Conservation (phyloP, 805 yeast species). For the Brettanomyces naardenensis region DNA sequence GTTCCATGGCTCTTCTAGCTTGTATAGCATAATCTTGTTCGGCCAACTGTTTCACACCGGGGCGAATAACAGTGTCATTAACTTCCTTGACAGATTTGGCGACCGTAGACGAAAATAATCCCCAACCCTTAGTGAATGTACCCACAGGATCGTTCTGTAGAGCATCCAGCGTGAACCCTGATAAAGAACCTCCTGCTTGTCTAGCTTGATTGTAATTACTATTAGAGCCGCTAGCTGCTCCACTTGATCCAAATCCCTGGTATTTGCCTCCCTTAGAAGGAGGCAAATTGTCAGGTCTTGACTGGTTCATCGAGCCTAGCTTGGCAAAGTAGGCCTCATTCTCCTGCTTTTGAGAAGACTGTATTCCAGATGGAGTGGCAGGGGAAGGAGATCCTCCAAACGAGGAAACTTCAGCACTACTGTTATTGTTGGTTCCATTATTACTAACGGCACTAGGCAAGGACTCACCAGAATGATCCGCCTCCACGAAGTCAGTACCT, state of each 20-base stretch:
- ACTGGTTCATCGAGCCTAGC: slow-evolving; percentile 64
- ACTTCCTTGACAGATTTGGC: slow-evolving; percentile 80
- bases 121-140: slow-evolving; percentile 92
- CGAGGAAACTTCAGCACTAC: not conserved
- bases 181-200: slow-evolving; percentile 32
- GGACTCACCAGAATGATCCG: slow-evolving; percentile 45
- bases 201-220: slow-evolving; percentile 4
- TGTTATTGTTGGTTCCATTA: not conserved
- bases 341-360: slow-evolving; percentile 33
- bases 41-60: slow-evolving; percentile 75
- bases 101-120: slow-evolving; percentile 79
- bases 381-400: slow-evolving; percentile 3
- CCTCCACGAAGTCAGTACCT: slow-evolving; percentile 61
- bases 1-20: slow-evolving; percentile 89
- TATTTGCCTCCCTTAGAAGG: slow-evolving; percentile 94
- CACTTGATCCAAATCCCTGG: slow-evolving; percentile 84
- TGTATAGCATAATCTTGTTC: slow-evolving; percentile 74
- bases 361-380: not conserved
- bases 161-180: slow-evolving; percentile 57
- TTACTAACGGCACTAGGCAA: slow-evolving; percentile 26
- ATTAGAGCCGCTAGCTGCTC: slow-evolving; percentile 31
- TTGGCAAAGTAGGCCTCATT: slow-evolving; percentile 80
- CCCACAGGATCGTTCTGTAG: slow-evolving; percentile 82
- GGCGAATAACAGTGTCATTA: slow-evolving; percentile 81
- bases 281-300: slow-evolving; percentile 70